Base-by-base conservation (phyloP, 2,329 filamentous ascomycete species). In the Blumeria hordei region DNA sequence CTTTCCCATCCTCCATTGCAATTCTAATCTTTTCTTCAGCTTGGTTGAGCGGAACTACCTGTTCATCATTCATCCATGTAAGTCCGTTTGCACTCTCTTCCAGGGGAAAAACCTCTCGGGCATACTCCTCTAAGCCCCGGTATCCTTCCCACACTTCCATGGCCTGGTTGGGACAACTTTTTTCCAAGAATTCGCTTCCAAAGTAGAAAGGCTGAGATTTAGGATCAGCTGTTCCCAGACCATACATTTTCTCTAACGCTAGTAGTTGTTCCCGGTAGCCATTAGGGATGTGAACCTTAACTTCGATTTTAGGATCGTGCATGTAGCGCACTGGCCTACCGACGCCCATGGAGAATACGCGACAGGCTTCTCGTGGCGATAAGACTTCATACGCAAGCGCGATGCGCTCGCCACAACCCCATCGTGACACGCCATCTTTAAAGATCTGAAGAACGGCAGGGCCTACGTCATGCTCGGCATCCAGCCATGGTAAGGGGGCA, bases 401-500 rank as follows among this genome's bases (percentile, higher is more conserved):
- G 58, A 96, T 85, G 57, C 88, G 72, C 63, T 75, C 77, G 50
- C 79, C 78, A 10, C 57, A 52, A 63, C 82, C 81, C 88, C 90
- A 96, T 67, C 86, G 88, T 60, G 75, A 73, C 5, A 85, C 76
- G 1, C 90, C 90, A 66, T 96, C 88, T 68, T 95, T 96, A 74
- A 96, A 90, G 55, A 96, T 81, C 66, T 96, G 90, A 55, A 94
- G 72, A 50, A 96, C 78, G 1, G 90, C 86, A 1, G 92, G 88
- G 3, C 92, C 92, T 45, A 95, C 83, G 63, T 98, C 92, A 64
- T 96, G 90, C 68, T 96, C 92, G 4, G 88, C 88, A 64, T 98
- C 92, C 41, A 98, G 72, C 88, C 90, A 98, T 0, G 92, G 92
- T 39, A 98, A 74, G 59, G 87, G 86, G 56, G 83, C 83, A 62